Evolutionary conservation across 1,284 basidiomycete species (phyloP).

Genomic region (Papiliotrema terrestris): DNA sequence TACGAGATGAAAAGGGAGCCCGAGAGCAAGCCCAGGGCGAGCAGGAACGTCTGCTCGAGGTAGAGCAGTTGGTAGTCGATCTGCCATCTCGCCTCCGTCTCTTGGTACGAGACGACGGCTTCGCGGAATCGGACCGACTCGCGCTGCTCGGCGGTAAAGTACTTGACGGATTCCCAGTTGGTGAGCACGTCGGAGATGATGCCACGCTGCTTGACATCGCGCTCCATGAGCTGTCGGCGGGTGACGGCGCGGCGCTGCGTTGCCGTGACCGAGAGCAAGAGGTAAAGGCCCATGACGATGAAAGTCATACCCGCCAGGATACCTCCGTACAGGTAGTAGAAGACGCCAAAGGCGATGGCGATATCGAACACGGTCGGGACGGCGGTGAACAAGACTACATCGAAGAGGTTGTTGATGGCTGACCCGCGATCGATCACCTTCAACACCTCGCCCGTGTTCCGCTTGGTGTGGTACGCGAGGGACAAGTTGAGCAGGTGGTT

Average conservation of each 20-base stretch:
- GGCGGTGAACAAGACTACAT: conserved; percentile 88
- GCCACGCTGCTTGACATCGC: conserved; percentile 90
- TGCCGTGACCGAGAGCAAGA: conserved; percentile 90
- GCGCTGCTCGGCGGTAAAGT: conserved; percentile 92
- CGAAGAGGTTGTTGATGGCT: conserved; percentile 91
- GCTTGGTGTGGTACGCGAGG: conserved; percentile 86
- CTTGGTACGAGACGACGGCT: conserved; percentile 81
- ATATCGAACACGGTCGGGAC: conserved; percentile 94
- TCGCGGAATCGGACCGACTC: conserved; percentile 86
- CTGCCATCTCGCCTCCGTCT: conserved; percentile 83
- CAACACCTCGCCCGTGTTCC: conserved; percentile 93
- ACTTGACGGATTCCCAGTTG: conserved; percentile 98
- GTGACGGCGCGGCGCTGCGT: conserved; percentile 79
- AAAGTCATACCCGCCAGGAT: conserved; percentile 85
- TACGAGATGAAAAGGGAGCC: conserved; percentile 94
- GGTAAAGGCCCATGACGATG: conserved; percentile 79
- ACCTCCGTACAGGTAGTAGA: conserved; percentile 79
- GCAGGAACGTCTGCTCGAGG: conserved; percentile 91
- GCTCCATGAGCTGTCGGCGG: conserved; percentile 86
- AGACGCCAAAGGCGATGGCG: conserved; percentile 87
- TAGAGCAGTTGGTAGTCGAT: conserved; percentile 89
- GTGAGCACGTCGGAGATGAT: conserved; percentile 94
- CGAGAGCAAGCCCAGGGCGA: conserved; percentile 79
- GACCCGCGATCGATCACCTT: conserved; percentile 97
- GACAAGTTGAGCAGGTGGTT: conserved; percentile 86